Evolutionary conservation across 768 basidiomycete species (phyloP).

Genomic region (Mycena crocata): DNA sequence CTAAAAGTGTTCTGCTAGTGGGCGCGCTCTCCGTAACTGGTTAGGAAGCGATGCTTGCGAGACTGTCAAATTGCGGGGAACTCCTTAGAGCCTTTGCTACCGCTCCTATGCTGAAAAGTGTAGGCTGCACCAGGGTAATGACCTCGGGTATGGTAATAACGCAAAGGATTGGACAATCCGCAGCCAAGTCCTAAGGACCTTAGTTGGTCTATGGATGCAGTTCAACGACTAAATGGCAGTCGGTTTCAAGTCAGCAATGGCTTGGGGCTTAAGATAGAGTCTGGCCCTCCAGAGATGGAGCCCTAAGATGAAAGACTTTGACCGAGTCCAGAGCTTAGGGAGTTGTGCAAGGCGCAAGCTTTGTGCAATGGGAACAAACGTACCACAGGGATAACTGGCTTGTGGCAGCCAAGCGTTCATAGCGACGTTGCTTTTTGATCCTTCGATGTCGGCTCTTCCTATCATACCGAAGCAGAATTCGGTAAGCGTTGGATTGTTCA

Average conservation of each 20-base stretch:
- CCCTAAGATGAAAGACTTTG: too few relatives aligned
- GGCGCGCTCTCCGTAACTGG: background rate
- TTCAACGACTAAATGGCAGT: constrained; percentile 22
- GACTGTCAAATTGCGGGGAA: constrained; percentile 23
- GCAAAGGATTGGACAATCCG: constrained; percentile 19
- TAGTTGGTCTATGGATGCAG: constrained; percentile 6
- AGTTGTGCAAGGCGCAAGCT: too few relatives aligned
- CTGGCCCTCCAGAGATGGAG: too few relatives aligned
- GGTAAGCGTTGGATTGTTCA: too few relatives aligned
- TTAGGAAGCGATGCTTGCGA: background rate
- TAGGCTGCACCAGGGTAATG: constrained; percentile 24
- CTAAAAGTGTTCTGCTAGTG: constrained; percentile 27
- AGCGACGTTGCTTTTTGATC: too few relatives aligned
- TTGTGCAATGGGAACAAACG: too few relatives aligned
- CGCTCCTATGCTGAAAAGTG: constrained; percentile 12
- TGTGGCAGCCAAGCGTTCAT: too few relatives aligned
- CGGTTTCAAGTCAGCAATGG: constrained; percentile 1
- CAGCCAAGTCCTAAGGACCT: too few relatives aligned
- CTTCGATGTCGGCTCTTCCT: too few relatives aligned
- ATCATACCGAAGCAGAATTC: too few relatives aligned
- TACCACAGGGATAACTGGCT: too few relatives aligned
- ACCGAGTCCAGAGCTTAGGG: too few relatives aligned
- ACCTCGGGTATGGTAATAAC: constrained; percentile 29
- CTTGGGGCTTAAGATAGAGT: constrained; percentile 15
- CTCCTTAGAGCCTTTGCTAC: constrained; percentile 16